Evolutionary conservation across 2,329 filamentous ascomycete genomes (phyloP).

Genomic region (Beauveria bassiana): DNA sequence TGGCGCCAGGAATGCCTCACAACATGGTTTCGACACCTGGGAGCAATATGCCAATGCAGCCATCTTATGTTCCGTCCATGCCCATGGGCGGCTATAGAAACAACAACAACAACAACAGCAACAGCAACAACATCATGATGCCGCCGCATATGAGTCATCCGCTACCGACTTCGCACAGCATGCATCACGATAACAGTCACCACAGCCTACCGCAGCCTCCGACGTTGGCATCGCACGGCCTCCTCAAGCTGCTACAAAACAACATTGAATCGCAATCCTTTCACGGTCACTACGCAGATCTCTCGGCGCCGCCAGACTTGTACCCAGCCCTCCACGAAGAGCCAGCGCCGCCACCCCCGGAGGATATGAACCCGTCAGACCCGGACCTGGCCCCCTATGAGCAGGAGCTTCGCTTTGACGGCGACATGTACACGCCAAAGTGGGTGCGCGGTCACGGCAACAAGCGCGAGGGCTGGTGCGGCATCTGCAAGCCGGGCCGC

Average conservation of each 20-base stretch:
- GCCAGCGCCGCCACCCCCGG: slow-evolving; percentile 64
- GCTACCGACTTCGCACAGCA: slow-evolving; percentile 31
- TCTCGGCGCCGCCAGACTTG: slow-evolving; percentile 68
- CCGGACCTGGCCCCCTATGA: slow-evolving; percentile 70
- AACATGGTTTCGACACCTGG: slow-evolving; percentile 18
- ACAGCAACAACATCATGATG: slow-evolving; percentile 44
- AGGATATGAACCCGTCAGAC: slow-evolving; percentile 74
- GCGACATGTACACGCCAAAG: slow-evolving; percentile 73
- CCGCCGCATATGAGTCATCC: slow-evolving; percentile 41
- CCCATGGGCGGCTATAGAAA: slow-evolving; percentile 22
- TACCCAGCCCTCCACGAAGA: slow-evolving; percentile 69
- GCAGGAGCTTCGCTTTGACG: slow-evolving; percentile 70
- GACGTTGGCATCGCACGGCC: slow-evolving; percentile 59
- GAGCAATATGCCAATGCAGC: slow-evolving; percentile 46
- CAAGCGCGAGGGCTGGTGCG: slow-evolving; percentile 85
- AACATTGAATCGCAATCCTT: slow-evolving; percentile 62
- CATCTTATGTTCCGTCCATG: slow-evolving; percentile 26
- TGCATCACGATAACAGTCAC: slow-evolving; percentile 32
- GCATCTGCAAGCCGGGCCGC: slow-evolving; percentile 75
- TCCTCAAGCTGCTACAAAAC: slow-evolving; percentile 67
- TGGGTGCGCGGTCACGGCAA: slow-evolving; percentile 84
- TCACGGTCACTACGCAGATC: slow-evolving; percentile 63
- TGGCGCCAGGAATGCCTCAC: background rate
- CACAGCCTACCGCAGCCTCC: slow-evolving; percentile 48
- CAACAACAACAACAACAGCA: slow-evolving; percentile 21